A percentile compares a stretch with the other conserved stretches of the same genome.
Conservation (phyloP, 179 eudicot species). For the Carnegiea gigantea region DNA sequence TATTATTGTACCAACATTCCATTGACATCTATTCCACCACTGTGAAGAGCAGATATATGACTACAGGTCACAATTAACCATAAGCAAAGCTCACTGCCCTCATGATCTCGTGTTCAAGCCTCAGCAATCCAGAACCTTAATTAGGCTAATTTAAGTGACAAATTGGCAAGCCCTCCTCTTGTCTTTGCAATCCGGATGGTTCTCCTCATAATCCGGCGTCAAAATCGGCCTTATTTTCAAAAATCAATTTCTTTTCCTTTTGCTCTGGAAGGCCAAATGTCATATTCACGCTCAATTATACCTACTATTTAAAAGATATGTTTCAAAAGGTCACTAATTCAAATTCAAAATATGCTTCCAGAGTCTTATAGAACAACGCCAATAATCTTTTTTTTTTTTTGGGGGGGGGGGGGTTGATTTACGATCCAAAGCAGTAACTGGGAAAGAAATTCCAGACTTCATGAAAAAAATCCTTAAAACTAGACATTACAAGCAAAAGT, state of each 20-base stretch:
- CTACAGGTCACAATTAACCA: background rate
- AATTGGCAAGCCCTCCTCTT: too few relatives aligned
- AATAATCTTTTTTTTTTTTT: background rate
- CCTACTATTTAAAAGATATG: background rate
- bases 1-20: background rate
- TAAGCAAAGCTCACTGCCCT: background rate
- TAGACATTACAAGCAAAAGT: background rate
- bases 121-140: background rate
- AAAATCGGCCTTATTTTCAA: background rate
- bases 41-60: background rate
- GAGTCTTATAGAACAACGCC: background rate
- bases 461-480: background rate
- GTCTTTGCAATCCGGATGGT: too few relatives aligned
- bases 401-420: background rate
- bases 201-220: background rate
- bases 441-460: background rate
- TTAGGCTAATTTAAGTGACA: background rate
- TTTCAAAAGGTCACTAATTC: background rate
- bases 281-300: background rate
- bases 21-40: too few relatives aligned
- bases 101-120: background rate
- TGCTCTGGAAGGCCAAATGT: background rate
- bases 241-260: background rate
- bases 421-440: slow-evolving; percentile 4
- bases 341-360: background rate